Evolutionary conservation across 1,284 basidiomycete genomes (phyloP), one percentile per base, ranked within the genome.

Genomic region (Inonotus hispidus): DNA sequence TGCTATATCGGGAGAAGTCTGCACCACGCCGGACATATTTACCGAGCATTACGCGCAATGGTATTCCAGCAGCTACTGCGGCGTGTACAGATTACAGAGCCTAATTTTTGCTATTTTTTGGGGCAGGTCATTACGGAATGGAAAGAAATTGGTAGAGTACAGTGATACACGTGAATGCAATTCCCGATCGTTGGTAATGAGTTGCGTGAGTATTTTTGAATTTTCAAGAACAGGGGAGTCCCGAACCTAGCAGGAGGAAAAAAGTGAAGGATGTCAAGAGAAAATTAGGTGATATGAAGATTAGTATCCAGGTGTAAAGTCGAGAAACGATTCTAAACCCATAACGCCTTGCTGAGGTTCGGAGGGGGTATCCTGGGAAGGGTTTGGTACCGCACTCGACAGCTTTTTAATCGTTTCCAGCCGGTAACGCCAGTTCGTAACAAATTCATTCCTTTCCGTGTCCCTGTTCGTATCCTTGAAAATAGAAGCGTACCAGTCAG

Each of bases 401-500:
- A 88, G 81, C 59, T 87, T 81, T 67, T 87, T 85, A 70, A 97
- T 93, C 2, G 85, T 80, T 68, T 90, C 83, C 66, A 95, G 72
- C 50, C 95, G 83, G 59, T 82, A 79, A 65, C 92, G 82, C 95
- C 95, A 97, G 69, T 93, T 93, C 6, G 93, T 95, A 68, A 87
- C 87, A 70, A 93, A 87, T 69, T 97, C 95, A 35, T 86, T 75
- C 65, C 81, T 77, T 68, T 77, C 72, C 53, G 88, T 87, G 65
- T 93, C 85, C 35, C 77, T 75, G 61, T 87, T 79, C 8, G 93
- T 94, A 64, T 85, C 80, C 65, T 87, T 79, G 71, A 90, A 96
- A 37, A 95, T 84, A 45, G 86, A 84, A 1, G 92, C 88, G 71
- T 96, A 93, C 82, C 93, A 91, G 74, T 95, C 92, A 2, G 90